Percentiles rank a stretch among this genome's conserved stretches.
These are phyloP conservation scores for Yamadazyma diddensiae DNA, from an alignment of 1,139 yeast genomes.

Conservation along the genomic window DNA sequence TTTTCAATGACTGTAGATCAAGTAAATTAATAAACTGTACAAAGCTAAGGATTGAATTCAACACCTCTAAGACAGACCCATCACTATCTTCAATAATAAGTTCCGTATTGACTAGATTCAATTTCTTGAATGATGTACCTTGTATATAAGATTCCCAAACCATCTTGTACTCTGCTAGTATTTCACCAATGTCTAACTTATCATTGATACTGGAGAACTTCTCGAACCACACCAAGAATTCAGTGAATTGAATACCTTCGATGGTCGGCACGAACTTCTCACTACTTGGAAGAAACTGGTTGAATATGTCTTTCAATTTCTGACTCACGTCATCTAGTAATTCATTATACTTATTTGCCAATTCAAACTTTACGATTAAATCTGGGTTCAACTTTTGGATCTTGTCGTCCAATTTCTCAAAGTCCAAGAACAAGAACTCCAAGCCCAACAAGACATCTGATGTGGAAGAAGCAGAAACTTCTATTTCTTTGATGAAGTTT, in stretches of 20 bases:
- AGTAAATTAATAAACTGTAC: conserved; percentile 30
- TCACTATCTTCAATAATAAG: conserved; percentile 5
- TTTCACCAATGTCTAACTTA: conserved; percentile 11
- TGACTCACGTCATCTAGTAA: conserved; percentile 10
- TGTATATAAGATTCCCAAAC: conserved; percentile 18
- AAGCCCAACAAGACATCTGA: conserved; percentile 15
- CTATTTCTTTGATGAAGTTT: conserved; percentile 22
- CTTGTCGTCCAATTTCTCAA: conserved; percentile 17
- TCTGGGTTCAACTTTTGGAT: conserved; percentile 7
- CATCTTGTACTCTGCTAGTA: conserved; percentile 14
- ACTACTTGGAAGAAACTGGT: conserved; percentile 22
- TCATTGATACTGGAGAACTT: conserved; percentile 12
- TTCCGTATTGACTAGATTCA: conserved; percentile 2
- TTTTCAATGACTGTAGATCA: conserved; percentile 22
- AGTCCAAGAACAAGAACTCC: conserved; percentile 15
- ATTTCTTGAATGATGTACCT: conserved; percentile 7
- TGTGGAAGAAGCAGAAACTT: conserved; percentile 10
- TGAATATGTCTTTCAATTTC: conserved; percentile 10
- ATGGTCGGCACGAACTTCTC: conserved; percentile 15
- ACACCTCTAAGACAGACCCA: conserved; percentile 3
- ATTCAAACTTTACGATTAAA: conserved; percentile 13
- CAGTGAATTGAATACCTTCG: conserved; percentile 14
- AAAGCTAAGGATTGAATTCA: conserved; percentile 25
- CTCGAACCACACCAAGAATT: conserved; percentile 12
- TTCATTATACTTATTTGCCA: conserved; percentile 10